Base-by-base conservation (phyloP, 1,284 basidiomycete species). In the Pseudomicrostroma phylloplanum region DNA sequence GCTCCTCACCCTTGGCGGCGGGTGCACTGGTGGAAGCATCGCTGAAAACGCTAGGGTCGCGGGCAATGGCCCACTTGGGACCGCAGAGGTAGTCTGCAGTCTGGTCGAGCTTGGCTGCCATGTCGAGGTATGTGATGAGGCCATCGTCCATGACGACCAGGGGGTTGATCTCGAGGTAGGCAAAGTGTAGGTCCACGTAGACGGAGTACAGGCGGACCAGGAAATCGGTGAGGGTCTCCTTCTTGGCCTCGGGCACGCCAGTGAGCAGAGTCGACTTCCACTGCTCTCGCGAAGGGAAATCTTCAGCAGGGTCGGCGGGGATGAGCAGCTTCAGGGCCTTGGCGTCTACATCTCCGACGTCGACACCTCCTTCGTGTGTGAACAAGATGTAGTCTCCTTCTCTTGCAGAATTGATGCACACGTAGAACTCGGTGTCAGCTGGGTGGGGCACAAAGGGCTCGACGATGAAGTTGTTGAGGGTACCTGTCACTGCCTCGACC, bases 91-190 rank as follows among this genome's bases (percentile, higher is more conserved):
- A 94, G 83, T 98, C 96, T 63, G 94, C 96, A 21, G 94, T 98
- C 81, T 85, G 81, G 81, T 98, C 96, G 73, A 98, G 89, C 85
- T 98, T 98, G 80, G 94, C 93, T 56, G 94, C 96, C 93, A 98
- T 97, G 81, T 98, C 96, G 73, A 98, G 88, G 84, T 94, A 97
- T 82, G 90, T 88, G 76, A 98, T 92, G 74, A 86, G 83, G 66
- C 86, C 88, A 66, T 85, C 87, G 80, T 96, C 92, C 74, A 96
- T 88, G 78, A 91, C 90, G 78, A 98, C 89, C 65, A 98, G 87
- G 54, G 96, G 96, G 86, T 98, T 98, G 83, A 98, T 98, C 83
- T 98, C 94, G 79, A 98, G 91, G 84, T 98, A 98, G 49, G 94
- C 92, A 80, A 96, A 80, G 73, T 78, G 79, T 63, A 80, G 78